Conservation (phyloP, 768 basidiomycete species). For the Pulveroboletus sp. region DNA sequence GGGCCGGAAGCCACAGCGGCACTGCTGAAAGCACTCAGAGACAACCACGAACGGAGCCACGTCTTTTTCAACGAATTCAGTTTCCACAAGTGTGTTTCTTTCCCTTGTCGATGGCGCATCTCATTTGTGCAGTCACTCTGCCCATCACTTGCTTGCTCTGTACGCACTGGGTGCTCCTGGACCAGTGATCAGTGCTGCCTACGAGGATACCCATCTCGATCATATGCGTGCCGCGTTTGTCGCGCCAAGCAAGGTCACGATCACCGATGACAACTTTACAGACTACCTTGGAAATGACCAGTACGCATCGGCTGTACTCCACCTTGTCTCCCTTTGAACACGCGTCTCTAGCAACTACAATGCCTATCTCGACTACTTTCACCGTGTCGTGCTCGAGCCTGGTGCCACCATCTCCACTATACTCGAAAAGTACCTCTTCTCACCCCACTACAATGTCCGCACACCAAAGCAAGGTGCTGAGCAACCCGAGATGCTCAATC, state of each 20-base stretch:
- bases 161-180: slow-evolving; percentile 58
- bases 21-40: slow-evolving; percentile 40
- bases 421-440: slow-evolving; percentile 65
- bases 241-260: slow-evolving; percentile 19
- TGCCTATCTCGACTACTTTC: slow-evolving; percentile 33
- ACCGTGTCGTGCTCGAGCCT: slow-evolving; percentile 27
- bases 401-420: slow-evolving; percentile 31
- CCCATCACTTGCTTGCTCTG: slow-evolving; percentile 56
- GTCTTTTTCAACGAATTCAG: slow-evolving; percentile 48
- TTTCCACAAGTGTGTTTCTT: slow-evolving; percentile 29
- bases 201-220: slow-evolving; percentile 36
- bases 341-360: slow-evolving; percentile 27
- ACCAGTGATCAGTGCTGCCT: slow-evolving; percentile 40
- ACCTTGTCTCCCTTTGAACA: background rate
- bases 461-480: slow-evolving; percentile 23
- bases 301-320: slow-evolving; percentile 10
- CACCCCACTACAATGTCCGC: slow-evolving; percentile 45
- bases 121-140: slow-evolving; percentile 45
- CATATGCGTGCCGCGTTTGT: slow-evolving; percentile 37
- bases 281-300: slow-evolving; percentile 32
- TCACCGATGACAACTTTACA: slow-evolving; percentile 23
- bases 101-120: background rate
- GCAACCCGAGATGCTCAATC: slow-evolving; percentile 57
- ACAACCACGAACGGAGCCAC: slow-evolving; percentile 54
- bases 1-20: slow-evolving; percentile 38